Conservation (phyloP, 2,329 filamentous ascomycete species). For the Fusarium siculi region DNA sequence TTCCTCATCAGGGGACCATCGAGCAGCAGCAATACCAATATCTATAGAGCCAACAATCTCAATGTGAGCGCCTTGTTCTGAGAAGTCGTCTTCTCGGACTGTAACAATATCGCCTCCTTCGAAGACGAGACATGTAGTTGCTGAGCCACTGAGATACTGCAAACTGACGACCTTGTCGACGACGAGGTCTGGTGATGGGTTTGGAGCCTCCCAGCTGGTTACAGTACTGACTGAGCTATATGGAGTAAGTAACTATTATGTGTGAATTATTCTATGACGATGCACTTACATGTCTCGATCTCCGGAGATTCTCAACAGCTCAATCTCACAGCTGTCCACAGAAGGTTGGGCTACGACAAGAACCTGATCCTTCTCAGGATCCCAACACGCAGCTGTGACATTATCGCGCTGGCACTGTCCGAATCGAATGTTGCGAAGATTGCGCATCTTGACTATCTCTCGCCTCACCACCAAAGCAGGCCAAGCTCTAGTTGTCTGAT, state of each 20-base stretch:
- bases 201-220: constrained; percentile 89
- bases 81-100: constrained; percentile 71
- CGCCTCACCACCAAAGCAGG: neutral
- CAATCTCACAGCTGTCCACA: constrained; percentile 74
- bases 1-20: constrained; percentile 96
- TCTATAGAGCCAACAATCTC: constrained; percentile 97
- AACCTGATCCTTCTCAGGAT: constrained; percentile 79
- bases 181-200: constrained; percentile 77
- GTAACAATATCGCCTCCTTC: constrained; percentile 91
- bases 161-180: constrained; percentile 81
- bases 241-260: constrained; percentile 27
- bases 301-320: constrained; percentile 69
- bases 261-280: neutral
- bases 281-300: constrained; percentile 56
- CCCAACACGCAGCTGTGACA: constrained; percentile 86
- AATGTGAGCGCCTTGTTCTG: constrained; percentile 75
- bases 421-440: constrained; percentile 82
- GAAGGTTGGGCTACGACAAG: constrained; percentile 88
- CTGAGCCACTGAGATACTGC: constrained; percentile 85
- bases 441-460: constrained; percentile 75
- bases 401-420: constrained; percentile 70
- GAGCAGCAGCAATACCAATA: constrained; percentile 86
- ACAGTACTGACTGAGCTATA: constrained; percentile 57
- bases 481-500: constrained; percentile 2
- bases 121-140: constrained; percentile 82